A percentile compares a stretch with the other conserved stretches of the same genome.
These are phyloP conservation scores for Aschersonia sp. DNA, from an alignment of 2,329 filamentous ascomycete species.

Conservation along the genomic window DNA sequence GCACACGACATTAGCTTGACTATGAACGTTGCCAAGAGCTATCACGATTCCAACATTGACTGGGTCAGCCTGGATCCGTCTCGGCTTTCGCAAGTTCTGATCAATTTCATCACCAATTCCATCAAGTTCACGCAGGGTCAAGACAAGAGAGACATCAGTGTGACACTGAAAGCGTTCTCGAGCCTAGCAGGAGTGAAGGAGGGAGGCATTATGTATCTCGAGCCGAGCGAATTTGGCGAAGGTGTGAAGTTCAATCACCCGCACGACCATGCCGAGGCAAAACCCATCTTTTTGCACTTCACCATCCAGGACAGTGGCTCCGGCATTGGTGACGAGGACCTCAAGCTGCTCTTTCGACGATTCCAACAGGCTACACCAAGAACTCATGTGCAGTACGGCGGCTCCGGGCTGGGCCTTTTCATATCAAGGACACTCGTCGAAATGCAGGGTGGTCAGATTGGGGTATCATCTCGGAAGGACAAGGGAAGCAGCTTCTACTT, in stretches of 20 bases:
- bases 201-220: slow-evolving; percentile 29
- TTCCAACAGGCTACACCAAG: slow-evolving; percentile 54
- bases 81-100: slow-evolving; percentile 57
- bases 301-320: slow-evolving; percentile 57
- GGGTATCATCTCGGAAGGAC: slow-evolving; percentile 30
- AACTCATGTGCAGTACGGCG: slow-evolving; percentile 58
- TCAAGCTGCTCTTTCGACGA: slow-evolving; percentile 50
- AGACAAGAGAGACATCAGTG: slow-evolving; percentile 41
- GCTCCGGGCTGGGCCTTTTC: slow-evolving; percentile 56
- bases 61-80: slow-evolving; percentile 67
- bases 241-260: not conserved
- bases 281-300: slow-evolving; percentile 36
- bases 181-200: slow-evolving; percentile 26
- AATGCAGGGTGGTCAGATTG: slow-evolving; percentile 64
- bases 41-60: slow-evolving; percentile 46
- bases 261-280: slow-evolving; percentile 23
- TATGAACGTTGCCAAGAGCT: slow-evolving; percentile 53
- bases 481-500: slow-evolving; percentile 5
- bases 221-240: slow-evolving; percentile 18
- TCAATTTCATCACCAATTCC: slow-evolving; percentile 57
- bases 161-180: slow-evolving; percentile 49
- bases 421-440: slow-evolving; percentile 63
- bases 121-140: slow-evolving; percentile 51
- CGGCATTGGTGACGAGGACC: slow-evolving; percentile 47
- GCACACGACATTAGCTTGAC: slow-evolving; percentile 57